Evolutionary conservation across 805 yeast species (phyloP).

Genomic region (Yamadazyma takamatsuzukensis): DNA sequence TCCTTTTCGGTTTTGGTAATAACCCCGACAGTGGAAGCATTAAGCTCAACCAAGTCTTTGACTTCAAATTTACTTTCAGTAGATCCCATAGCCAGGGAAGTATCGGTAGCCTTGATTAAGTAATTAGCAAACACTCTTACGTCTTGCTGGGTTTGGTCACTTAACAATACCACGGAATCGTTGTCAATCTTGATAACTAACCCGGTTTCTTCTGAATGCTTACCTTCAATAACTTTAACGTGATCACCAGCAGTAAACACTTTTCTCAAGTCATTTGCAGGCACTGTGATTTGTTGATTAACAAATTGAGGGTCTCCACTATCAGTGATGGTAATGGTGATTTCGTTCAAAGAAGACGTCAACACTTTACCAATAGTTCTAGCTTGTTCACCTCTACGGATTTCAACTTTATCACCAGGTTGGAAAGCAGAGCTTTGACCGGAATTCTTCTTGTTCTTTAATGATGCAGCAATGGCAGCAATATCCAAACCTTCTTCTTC

Average conservation of each 20-base stretch:
- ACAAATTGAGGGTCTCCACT: constrained; percentile 55
- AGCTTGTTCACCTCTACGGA: constrained; percentile 88
- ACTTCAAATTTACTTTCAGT: constrained; percentile 77
- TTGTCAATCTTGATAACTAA: constrained; percentile 78
- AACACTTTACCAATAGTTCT: constrained; percentile 80
- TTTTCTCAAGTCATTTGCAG: constrained; percentile 77
- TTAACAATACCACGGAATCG: constrained; percentile 84
- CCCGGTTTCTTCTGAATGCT: constrained; percentile 91
- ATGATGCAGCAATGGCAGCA: constrained; percentile 79
- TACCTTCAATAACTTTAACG: constrained; percentile 88
- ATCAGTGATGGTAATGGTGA: constrained; percentile 47
- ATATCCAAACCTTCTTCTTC: constrained; percentile 85
- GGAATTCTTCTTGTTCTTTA: constrained; percentile 49
- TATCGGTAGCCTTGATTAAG: constrained; percentile 86
- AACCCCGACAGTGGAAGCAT: constrained; percentile 83
- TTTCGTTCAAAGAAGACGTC: constrained; percentile 56
- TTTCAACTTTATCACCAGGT: constrained; percentile 92
- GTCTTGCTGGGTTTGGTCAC: constrained; percentile 86
- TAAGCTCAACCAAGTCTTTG: constrained; percentile 85
- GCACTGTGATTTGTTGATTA: constrained; percentile 70
- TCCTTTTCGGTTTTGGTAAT: constrained; percentile 88
- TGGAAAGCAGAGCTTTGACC: constrained; percentile 53
- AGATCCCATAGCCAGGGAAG: constrained; percentile 53
- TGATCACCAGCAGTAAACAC: constrained; percentile 91
- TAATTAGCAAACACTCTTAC: constrained; percentile 91